Conservation (phyloP, 192 early-diverging fungal species). For the Phycomyces blakesleeanus region DNA sequence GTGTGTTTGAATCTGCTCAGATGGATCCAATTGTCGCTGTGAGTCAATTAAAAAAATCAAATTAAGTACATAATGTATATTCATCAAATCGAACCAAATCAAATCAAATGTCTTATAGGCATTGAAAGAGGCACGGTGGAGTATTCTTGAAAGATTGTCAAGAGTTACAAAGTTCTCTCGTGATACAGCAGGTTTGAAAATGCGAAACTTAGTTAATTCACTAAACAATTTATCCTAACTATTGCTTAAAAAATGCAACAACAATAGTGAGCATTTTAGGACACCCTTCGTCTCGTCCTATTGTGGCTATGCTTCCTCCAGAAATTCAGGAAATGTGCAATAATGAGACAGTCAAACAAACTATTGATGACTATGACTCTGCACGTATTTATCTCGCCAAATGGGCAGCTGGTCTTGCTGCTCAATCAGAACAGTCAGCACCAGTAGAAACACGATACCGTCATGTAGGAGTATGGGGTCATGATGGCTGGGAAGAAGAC, state of each 20-base stretch:
- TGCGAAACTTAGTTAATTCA: too few species aligned
- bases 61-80: too few species aligned
- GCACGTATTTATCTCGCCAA: slow-evolving; percentile 74
- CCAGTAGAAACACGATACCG: slow-evolving; percentile 26
- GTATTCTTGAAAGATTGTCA: slow-evolving; percentile 71
- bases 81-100: too few species aligned
- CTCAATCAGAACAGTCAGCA: slow-evolving; percentile 23
- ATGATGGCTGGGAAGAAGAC: slow-evolving; percentile 38
- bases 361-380: slow-evolving; percentile 77
- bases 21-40: slow-evolving; percentile 42
- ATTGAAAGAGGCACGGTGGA: slow-evolving; percentile 71
- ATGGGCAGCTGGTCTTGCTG: slow-evolving; percentile 63
- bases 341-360: slow-evolving; percentile 51
- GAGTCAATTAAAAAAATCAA: slow-evolving; percentile 9
- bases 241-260: neutral
- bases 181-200: slow-evolving; percentile 50
- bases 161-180: slow-evolving; percentile 68
- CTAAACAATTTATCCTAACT: neutral
- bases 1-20: slow-evolving; percentile 29
- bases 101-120: slow-evolving; percentile 35
- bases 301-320: slow-evolving; percentile 49
- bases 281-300: slow-evolving; percentile 49
- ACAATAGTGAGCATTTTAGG: slow-evolving; percentile 35
- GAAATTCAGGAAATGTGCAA: slow-evolving; percentile 50
- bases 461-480: slow-evolving; percentile 34